Evolutionary conservation across 176 grass and related monocot species (phyloP).

Genomic region (Oryza australiensis): DNA sequence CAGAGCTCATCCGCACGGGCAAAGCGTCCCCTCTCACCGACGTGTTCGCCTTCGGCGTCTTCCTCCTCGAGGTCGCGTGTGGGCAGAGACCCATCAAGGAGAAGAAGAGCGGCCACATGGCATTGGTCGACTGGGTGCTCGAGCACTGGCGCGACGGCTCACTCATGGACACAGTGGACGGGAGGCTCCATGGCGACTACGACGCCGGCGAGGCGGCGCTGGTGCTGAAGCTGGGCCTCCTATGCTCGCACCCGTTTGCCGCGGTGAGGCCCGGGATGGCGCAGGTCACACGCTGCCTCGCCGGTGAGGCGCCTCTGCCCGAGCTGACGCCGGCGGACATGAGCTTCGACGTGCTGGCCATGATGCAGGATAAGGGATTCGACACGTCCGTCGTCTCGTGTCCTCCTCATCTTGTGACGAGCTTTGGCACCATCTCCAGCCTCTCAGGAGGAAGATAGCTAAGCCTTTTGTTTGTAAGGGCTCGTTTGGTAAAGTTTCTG

Average conservation of each 20-base stretch:
- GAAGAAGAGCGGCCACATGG: background rate
- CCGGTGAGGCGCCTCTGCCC: background rate
- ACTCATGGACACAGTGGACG: background rate
- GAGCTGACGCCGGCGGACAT: background rate
- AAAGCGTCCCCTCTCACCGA: background rate
- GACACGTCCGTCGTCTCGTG: too few species aligned
- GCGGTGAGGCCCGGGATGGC: background rate
- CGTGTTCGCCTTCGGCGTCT: background rate
- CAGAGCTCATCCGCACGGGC: background rate
- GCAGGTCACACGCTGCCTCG: background rate
- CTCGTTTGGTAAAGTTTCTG: too few species aligned
- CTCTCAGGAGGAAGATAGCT: background rate
- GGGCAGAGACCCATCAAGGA: background rate
- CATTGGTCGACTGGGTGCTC: conserved; percentile 25
- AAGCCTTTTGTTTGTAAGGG: too few species aligned
- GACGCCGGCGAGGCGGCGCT: background rate
- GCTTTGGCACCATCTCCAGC: background rate
- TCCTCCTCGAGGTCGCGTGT: background rate
- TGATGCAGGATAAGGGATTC: background rate
- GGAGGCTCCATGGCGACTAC: background rate
- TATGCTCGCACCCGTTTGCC: background rate
- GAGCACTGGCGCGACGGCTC: background rate
- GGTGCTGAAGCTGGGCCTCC: background rate
- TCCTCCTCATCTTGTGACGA: background rate
- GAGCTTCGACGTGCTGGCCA: background rate